Base-by-base conservation (phyloP, 257 asterid genomes). In the Ilex aquifolium region DNA sequence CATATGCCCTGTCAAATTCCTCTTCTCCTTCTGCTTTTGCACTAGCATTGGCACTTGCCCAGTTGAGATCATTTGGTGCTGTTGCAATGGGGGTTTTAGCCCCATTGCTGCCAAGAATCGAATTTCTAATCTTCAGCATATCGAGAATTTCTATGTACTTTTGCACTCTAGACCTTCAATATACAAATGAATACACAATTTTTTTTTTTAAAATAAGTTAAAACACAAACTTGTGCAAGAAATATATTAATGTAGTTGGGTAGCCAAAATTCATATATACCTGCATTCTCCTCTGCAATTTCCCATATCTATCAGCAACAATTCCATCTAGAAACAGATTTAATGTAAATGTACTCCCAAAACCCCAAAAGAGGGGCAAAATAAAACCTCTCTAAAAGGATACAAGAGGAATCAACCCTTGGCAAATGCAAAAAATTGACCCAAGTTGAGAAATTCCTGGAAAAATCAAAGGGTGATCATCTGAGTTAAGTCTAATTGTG, bases 281-380 rank as follows among this genome's bases (percentile, higher is more conserved):
- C 95, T 88, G 96, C 91, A 82, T 82, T 74, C 95, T 87, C 73
- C 99, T 85, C 55, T 89, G 95, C 39, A 79, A 44, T 63, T 92
- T 92, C 10, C 82, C 82, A 74, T 92, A 96, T 77, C 99, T 97
- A 76, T 85, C 93, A 69, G 97, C 99, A 72, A 73, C 68, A 65
- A 92, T 83, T 16, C 75, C 95, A 74, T 92, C 99, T 69, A 92
- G 73, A 21, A 21, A 21, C 27, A 21, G 27, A 21, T 21, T 21
- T 21, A 21, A 21, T 21, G 27, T 21, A 21, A 21, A 21, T 21
- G 27, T 21, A 21, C 27, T 21, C 27, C 27, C 27, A 21, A 21
- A 21, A 21, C 27, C 27, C 27, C 27, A 21, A 21, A 21, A 21
- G 27, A 21, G 27, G 27, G 27, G 27, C 27, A 21, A 21, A 21